Conservation (phyloP, 441 rosid genomes). For the Breynia disticha region DNA sequence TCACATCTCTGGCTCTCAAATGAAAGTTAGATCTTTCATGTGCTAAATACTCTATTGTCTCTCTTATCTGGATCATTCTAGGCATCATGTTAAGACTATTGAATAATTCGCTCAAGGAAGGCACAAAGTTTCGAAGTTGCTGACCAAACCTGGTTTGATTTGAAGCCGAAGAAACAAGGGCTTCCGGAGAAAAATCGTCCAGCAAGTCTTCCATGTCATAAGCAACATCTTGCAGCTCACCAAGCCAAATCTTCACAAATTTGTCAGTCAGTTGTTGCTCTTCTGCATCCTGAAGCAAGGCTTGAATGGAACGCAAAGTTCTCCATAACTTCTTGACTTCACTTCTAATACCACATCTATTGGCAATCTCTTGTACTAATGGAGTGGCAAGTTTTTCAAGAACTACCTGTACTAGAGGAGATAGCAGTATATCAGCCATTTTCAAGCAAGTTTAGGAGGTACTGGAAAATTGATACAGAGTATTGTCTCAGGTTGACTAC, state of each 20-base stretch:
- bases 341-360: constrained; percentile 6
- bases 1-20: no score
- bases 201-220: constrained; percentile 16
- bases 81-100: no score
- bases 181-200: constrained; percentile 12
- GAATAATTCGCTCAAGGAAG: no score
- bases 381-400: constrained; percentile 18
- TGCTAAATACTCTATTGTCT: no score
- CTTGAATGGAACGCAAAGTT: constrained; percentile 3
- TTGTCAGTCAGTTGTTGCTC: constrained; percentile 12
- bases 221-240: constrained; percentile 18
- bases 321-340: constrained; percentile 10
- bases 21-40: no score
- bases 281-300: constrained; percentile 20
- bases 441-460: no score
- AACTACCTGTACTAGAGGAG: constrained; percentile 21
- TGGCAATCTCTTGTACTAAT: constrained; percentile 9
- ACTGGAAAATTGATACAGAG: no score
- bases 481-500: no score
- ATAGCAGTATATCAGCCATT: constrained; percentile 20
- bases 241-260: constrained; percentile 14
- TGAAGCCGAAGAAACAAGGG: no score
- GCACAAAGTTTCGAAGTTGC: no score
- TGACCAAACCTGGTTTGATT: not conserved
- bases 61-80: no score